These are phyloP conservation scores for Leucocoprinus sp. DNA, from an alignment of 768 basidiomycete species.

Conservation along the genomic window DNA sequence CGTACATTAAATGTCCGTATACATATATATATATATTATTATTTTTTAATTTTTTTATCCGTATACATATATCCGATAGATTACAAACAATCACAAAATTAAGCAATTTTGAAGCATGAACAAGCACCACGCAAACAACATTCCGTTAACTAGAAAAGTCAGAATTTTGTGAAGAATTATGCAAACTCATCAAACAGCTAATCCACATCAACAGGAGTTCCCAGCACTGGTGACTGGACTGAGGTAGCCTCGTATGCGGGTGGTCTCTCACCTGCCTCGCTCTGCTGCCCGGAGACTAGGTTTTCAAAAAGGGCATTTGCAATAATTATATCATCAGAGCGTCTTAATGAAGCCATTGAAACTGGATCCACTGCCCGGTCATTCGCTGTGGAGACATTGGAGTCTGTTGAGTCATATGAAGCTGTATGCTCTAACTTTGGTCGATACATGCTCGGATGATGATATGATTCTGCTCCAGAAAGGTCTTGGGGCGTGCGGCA, in stretches of 20 bases:
- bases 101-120: too few species aligned
- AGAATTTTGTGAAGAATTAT: background rate
- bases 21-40: too few species aligned
- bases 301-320: slow-evolving; percentile 53
- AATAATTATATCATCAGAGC: slow-evolving; percentile 20
- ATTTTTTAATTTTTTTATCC: too few species aligned
- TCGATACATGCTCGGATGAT: slow-evolving; percentile 5
- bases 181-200: background rate
- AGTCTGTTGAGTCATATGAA: slow-evolving; percentile 28
- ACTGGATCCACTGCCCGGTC: slow-evolving; percentile 25
- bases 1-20: too few species aligned
- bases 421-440: slow-evolving; percentile 22
- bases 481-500: slow-evolving; percentile 26
- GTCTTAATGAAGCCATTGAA: slow-evolving; percentile 22
- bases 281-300: slow-evolving; percentile 79
- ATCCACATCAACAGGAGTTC: background rate
- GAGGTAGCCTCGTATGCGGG: slow-evolving; percentile 50
- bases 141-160: background rate
- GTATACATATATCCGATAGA: too few species aligned
- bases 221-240: background rate
- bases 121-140: too few species aligned
- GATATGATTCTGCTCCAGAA: slow-evolving; percentile 10
- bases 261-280: slow-evolving; percentile 74
- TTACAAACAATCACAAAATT: too few species aligned
- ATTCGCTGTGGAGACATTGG: slow-evolving; percentile 28